A percentile compares a stretch with the other conserved stretches of the same genome.
Evolutionary conservation across 495 filamentous ascomycete species (phyloP).

Genomic region (Lophiotrema nucula): DNA sequence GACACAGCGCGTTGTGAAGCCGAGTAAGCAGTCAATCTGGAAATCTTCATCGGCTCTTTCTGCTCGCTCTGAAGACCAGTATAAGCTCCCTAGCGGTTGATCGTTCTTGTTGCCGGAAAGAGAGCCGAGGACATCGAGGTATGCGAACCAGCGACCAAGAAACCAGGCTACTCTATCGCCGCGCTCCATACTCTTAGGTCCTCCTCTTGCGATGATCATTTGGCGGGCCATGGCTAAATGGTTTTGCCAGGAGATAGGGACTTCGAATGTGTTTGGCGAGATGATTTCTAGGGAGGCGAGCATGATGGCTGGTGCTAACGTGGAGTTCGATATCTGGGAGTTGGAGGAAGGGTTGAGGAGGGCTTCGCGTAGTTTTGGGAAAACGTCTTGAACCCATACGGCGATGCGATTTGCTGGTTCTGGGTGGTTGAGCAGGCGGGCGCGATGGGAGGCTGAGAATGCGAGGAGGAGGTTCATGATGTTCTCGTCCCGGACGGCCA

Average conservation of each 20-base stretch:
- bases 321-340: conserved; percentile 64
- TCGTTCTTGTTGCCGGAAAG: conserved; percentile 68
- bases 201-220: conserved; percentile 69
- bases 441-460: conserved; percentile 79
- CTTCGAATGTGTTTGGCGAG: conserved; percentile 75
- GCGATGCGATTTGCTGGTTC: conserved; percentile 80
- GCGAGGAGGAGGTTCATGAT: conserved; percentile 76
- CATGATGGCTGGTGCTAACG: conserved; percentile 83
- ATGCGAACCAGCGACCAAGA: conserved; percentile 82
- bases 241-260: conserved; percentile 71
- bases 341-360: conserved; percentile 45
- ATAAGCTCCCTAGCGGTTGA: conserved; percentile 51
- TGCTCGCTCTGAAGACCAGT: conserved; percentile 54
- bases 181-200: conserved; percentile 54
- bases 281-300: conserved; percentile 83
- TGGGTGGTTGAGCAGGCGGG: conserved; percentile 68
- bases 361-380: conserved; percentile 67
- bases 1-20: conserved; percentile 57
- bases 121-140: conserved; percentile 76
- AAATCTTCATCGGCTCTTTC: conserved; percentile 41
- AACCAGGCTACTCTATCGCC: conserved; percentile 72
- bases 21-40: conserved; percentile 69
- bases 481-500: conserved; percentile 66
- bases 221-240: conserved; percentile 74
- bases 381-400: conserved; percentile 73